Evolutionary conservation across 2,329 filamentous ascomycete species (phyloP), one percentile per base, ranked within the genome.

Genomic region (Graphiopsis chlorocephala): DNA sequence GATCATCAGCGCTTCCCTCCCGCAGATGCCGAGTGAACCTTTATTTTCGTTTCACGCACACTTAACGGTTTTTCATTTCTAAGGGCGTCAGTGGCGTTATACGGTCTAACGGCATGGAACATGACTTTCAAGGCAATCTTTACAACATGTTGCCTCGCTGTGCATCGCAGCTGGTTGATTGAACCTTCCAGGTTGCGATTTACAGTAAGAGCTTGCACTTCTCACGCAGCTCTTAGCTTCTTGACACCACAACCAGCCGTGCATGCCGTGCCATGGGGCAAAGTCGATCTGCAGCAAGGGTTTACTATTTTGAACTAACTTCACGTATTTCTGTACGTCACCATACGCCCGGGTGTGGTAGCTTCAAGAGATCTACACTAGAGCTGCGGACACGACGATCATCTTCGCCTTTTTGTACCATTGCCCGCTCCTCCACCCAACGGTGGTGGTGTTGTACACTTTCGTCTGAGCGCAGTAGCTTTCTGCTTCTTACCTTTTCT

Each of bases 251-350:
- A 8, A 53, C 25, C 23, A 31, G 25, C 50, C 26, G 47, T 14
- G 38, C 38, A 45, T 45, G 38, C n/a, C 38, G 50, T 53, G 50
- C 55, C 55, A 42, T 50, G 60, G 33, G 25, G 26, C 48, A 53
- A 42, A 31, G 23, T 31, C 48, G 60, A 62, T 62, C 60, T 45
- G 15, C 60, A n/a, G 48, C 47, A 42, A 62, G 60, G 25, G 29
- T 8, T 62, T 10, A 33, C 48, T 62, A 29, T 33, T 62, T 33
- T 53, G 59, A 55, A 42, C 60, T 62, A 25, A 62, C 48, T 42
- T 62, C 60, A 55, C 25, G 60, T 50, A 4, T 29, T 29, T 53
- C 23, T 55, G 48, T 62, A 50, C 60, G 60, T 62, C 60, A 62
- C 60, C 15, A 45, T 45, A 26, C 31, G 48, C 48, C 45, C 29